phyloP scores from a whole-genome alignment of 176 grass and related monocot species.

The Poa pratensis region DNA sequence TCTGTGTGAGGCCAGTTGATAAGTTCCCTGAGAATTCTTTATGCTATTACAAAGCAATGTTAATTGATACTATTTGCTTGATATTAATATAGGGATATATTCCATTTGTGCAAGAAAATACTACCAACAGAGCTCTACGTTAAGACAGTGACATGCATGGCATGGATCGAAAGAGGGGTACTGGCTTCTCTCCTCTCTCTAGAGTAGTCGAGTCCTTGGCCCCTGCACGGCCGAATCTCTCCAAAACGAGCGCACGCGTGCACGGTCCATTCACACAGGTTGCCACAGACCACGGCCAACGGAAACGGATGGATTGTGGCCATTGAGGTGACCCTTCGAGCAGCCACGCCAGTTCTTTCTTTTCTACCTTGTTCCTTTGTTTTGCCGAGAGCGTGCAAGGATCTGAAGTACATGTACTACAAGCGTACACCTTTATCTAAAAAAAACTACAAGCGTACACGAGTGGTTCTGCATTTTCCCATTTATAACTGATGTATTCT shows the following conservation, averaged over 20 bases:
- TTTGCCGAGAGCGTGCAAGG: neutral
- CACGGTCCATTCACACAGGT: conserved; percentile 30
- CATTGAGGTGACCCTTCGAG: conserved; percentile 32
- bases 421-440: no score
- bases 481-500: neutral
- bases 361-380: neutral
- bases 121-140: no score
- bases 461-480: neutral
- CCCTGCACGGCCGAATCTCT: neutral
- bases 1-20: no score
- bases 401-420: neutral
- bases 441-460: neutral
- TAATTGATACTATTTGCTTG: no score
- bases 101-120: no score
- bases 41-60: no score
- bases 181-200: no score
- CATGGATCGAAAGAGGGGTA: no score
- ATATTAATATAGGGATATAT: no score
- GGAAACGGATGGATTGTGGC: neutral
- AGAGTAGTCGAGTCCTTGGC: no score
- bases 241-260: neutral
- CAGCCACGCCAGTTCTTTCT: neutral
- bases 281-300: neutral
- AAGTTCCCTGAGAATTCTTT: no score
- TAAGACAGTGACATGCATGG: no score